Percentiles rank a stretch among this genome's conserved stretches.
Evolutionary conservation across 331 rosid species (phyloP).

Genomic region (Malus hybrid): DNA sequence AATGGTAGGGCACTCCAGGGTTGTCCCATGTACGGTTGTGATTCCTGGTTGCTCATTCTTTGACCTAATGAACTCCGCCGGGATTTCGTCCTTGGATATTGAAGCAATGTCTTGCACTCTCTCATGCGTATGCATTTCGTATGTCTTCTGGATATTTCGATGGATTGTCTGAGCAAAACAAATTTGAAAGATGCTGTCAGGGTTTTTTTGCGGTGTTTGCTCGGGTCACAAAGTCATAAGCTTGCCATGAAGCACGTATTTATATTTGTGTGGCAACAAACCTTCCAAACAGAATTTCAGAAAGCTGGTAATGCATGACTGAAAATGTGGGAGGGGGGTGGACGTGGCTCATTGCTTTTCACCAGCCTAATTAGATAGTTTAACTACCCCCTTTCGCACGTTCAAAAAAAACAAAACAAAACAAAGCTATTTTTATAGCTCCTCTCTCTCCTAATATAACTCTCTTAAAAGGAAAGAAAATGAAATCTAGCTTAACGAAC

Average conservation of each 20-base stretch:
- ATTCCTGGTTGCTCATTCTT: constrained; percentile 56
- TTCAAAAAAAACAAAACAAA: too few relatives aligned
- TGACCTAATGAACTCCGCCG: constrained; percentile 34
- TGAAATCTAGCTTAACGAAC: too few relatives aligned
- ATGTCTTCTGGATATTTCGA: too few relatives aligned
- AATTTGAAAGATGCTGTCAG: neutral
- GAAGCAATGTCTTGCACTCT: constrained; percentile 52
- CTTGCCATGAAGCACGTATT: neutral
- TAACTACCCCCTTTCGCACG: neutral
- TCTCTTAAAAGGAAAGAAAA: too few relatives aligned
- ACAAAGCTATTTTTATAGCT: too few relatives aligned
- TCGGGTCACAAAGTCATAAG: neutral
- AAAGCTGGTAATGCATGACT: neutral
- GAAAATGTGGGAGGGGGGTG: too few relatives aligned
- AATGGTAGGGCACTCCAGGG: constrained; percentile 37
- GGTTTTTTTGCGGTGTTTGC: neutral
- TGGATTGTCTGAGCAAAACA: neutral
- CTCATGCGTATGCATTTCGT: neutral
- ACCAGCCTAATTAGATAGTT: neutral
- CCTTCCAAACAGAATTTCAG: neutral
- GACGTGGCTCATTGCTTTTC: constrained; percentile 3
- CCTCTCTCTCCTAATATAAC: too few relatives aligned
- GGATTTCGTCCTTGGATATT: constrained; percentile 24
- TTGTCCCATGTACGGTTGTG: constrained; percentile 42
- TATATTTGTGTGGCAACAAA: neutral